Percentiles rank a stretch among this genome's conserved stretches.
phyloP scores from a whole-genome alignment of 352 stramenopile species.

The Phytophthora citrophthora region DNA sequence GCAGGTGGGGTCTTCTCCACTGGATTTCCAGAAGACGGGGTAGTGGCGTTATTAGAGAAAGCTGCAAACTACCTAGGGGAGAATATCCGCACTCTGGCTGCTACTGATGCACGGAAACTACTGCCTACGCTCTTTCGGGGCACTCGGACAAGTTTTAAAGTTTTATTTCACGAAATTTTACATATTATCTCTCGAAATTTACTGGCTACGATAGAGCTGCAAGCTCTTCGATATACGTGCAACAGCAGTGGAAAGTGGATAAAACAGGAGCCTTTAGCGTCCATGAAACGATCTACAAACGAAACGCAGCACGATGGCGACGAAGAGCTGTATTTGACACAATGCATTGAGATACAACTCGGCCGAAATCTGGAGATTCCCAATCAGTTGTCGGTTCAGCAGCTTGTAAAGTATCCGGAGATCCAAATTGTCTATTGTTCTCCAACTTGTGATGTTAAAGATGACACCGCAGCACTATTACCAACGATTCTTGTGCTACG shows the following conservation, averaged over 20 bases:
- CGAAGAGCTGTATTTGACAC: neutral
- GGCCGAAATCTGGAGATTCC: too few relatives aligned
- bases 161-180: conserved; percentile 48
- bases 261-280: conserved; percentile 10
- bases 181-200: conserved; percentile 48
- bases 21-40: conserved; percentile 58
- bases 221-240: conserved; percentile 36
- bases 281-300: conserved; percentile 3
- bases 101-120: conserved; percentile 20
- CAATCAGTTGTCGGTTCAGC: conserved; percentile 4
- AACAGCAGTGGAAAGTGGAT: conserved; percentile 9
- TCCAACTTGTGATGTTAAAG: conserved; percentile 37
- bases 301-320: neutral
- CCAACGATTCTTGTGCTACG: conserved; percentile 54
- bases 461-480: conserved; percentile 22
- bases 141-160: conserved; percentile 55
- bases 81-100: conserved; percentile 41
- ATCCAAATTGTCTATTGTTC: conserved; percentile 29
- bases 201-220: conserved; percentile 43
- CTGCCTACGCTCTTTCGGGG: conserved; percentile 59
- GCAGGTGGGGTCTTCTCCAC: conserved; percentile 53
- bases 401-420: conserved; percentile 20
- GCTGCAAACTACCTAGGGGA: conserved; percentile 59
- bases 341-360: conserved; percentile 15
- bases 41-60: conserved; percentile 55